phyloP scores from a whole-genome alignment of 164 flowering plant genomes.

The Platanus orientalis region DNA sequence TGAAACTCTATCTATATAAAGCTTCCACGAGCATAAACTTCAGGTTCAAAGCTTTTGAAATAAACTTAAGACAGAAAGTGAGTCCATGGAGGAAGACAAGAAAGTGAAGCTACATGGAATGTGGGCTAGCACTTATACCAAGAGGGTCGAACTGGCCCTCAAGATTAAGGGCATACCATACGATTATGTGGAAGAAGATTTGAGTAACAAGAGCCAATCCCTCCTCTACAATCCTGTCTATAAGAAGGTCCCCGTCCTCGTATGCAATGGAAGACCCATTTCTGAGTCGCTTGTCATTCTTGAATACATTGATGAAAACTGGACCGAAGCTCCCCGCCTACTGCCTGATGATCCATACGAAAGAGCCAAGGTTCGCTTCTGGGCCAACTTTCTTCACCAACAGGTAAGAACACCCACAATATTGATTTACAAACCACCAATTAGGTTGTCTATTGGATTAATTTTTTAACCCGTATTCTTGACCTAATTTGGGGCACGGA shows the following conservation, averaged over 20 bases:
- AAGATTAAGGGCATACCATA: constrained; percentile 25
- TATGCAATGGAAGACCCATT: background rate
- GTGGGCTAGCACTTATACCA: constrained; percentile 16
- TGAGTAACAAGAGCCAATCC: constrained; percentile 21
- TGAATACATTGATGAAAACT: constrained; percentile 31
- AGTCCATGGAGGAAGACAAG: constrained; percentile 8
- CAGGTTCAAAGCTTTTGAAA: too few relatives aligned
- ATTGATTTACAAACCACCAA: too few relatives aligned
- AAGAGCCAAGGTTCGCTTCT: constrained; percentile 23
- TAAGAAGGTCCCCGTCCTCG: too few relatives aligned
- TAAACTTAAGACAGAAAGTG: background rate
- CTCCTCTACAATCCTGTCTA: constrained; percentile 4
- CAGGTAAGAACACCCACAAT: background rate
- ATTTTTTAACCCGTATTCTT: too few relatives aligned
- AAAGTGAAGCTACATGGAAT: constrained; percentile 18
- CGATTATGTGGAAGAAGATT: constrained; percentile 33
- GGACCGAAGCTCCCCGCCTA: constrained; percentile 20
- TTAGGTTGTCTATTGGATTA: too few relatives aligned
- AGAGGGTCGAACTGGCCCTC: constrained; percentile 29
- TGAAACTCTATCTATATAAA: too few relatives aligned
- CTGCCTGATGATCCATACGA: constrained; percentile 18
- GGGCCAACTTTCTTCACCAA: constrained; percentile 14
- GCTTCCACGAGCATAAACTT: too few relatives aligned
- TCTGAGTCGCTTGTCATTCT: constrained; percentile 24
- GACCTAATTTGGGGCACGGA: too few relatives aligned